Conservation (phyloP, 345 rosid genomes). For the Eutrema japonicum region DNA sequence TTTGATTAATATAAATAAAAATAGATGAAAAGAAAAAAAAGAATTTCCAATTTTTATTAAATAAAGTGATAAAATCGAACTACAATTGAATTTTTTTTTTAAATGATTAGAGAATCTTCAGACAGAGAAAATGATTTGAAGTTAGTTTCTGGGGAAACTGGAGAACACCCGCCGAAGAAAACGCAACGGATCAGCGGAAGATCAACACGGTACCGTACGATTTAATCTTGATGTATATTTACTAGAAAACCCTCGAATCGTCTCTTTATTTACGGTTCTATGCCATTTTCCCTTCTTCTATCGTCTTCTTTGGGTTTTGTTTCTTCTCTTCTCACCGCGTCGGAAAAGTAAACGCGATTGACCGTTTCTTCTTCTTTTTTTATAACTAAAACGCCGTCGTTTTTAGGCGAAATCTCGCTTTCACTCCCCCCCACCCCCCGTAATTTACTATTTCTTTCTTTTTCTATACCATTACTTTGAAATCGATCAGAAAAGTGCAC, state of each 20-base stretch:
- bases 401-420: slow-evolving; percentile 3
- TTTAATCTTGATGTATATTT: background rate
- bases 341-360: slow-evolving; percentile 35
- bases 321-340: slow-evolving; percentile 33
- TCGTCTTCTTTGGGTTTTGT: slow-evolving; percentile 31
- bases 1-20: too few relatives aligned
- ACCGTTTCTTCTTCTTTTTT: slow-evolving; percentile 29
- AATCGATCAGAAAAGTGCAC: background rate
- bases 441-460: background rate
- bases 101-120: background rate
- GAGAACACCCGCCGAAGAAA: slow-evolving; percentile 37
- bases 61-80: background rate
- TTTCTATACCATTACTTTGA: background rate
- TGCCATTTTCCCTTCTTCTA: slow-evolving; percentile 28
- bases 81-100: background rate
- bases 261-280: slow-evolving; percentile 22
- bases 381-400: slow-evolving; percentile 15
- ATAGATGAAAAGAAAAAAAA: too few relatives aligned
- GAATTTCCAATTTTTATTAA: background rate
- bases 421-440: background rate
- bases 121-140: slow-evolving; percentile 33
- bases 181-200: slow-evolving; percentile 39
- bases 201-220: slow-evolving; percentile 25
- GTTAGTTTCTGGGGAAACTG: slow-evolving; percentile 32
- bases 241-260: background rate